Conservation (phyloP, 768 basidiomycete genomes). For the Coprinellus micaceus region DNA sequence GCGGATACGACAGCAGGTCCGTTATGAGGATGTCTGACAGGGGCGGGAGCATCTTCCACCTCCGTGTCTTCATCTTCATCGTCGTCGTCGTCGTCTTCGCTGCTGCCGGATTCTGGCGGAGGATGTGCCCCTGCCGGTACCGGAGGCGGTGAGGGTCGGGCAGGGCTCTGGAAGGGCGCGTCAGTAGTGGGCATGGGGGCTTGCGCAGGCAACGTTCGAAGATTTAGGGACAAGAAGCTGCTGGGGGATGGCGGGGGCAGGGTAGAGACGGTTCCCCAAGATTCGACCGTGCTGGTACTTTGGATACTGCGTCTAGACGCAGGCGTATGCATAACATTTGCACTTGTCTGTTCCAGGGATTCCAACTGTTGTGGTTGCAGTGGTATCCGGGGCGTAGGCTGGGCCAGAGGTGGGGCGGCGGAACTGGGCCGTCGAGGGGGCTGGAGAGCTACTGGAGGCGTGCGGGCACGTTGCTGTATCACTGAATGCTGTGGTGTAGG, state of each 20-base stretch:
- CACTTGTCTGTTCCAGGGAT: not conserved
- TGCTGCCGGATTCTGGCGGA: too few species aligned
- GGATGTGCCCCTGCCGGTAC: too few species aligned
- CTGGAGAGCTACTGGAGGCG: too few species aligned
- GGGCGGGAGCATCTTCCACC: too few species aligned
- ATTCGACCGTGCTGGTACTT: not conserved
- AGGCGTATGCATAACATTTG: not conserved
- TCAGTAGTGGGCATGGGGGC: not conserved
- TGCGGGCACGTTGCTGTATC: too few species aligned
- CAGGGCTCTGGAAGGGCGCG: not conserved
- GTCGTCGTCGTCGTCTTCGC: too few species aligned
- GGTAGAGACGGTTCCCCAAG: constrained; percentile 6
- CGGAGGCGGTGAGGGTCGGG: not conserved
- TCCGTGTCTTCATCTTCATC: not conserved
- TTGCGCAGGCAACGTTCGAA: not conserved
- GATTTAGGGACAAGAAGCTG: constrained; percentile 4
- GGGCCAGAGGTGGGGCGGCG: not conserved
- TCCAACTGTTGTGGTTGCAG: not conserved
- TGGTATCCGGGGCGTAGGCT: not conserved
- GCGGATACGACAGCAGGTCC: not conserved
- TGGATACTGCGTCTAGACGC: constrained; percentile 5
- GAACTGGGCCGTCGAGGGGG: not conserved
- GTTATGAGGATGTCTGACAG: not conserved
- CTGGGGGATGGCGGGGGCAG: not conserved
- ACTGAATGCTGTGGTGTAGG: not conserved